phyloP scores from a whole-genome alignment of 352 stramenopile genomes.

The Pythium phragmitis region DNA sequence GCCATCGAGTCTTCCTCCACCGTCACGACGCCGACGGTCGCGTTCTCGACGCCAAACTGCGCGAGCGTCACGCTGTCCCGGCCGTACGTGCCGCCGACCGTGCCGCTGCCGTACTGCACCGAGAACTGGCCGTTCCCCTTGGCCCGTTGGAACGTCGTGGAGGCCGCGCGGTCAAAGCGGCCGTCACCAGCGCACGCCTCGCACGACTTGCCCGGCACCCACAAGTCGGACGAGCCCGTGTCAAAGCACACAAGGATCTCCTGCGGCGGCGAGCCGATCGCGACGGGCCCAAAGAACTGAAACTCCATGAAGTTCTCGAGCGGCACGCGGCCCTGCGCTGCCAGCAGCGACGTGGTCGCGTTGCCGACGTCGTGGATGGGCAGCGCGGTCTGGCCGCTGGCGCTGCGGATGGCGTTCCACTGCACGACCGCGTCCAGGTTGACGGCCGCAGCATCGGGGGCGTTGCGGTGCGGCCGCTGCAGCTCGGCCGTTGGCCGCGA shows the following conservation, averaged over 20 bases:
- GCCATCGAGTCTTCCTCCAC: slow-evolving; percentile 74
- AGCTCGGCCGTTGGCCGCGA: slow-evolving; percentile 31
- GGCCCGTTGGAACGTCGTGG: slow-evolving; percentile 41
- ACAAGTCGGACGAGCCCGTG: slow-evolving; percentile 80
- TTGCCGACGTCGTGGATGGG: slow-evolving; percentile 21
- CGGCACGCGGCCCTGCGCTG: slow-evolving; percentile 37
- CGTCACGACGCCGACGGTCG: slow-evolving; percentile 60
- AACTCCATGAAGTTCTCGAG: slow-evolving; percentile 86
- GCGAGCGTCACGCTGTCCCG: slow-evolving; percentile 54
- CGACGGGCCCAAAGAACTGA: slow-evolving; percentile 74
- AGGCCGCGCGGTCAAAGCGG: slow-evolving; percentile 52
- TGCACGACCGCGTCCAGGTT: slow-evolving; percentile 21
- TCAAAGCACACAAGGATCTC: slow-evolving; percentile 79
- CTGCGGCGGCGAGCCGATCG: slow-evolving; percentile 65
- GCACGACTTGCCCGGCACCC: slow-evolving; percentile 61
- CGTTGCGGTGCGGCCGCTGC: slow-evolving; percentile 35
- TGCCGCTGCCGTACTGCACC: slow-evolving; percentile 75
- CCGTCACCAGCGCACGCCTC: slow-evolving; percentile 50
- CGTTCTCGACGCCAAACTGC: slow-evolving; percentile 42
- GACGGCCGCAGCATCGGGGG: neutral
- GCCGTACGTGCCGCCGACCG: slow-evolving; percentile 62
- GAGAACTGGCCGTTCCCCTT: slow-evolving; percentile 46
- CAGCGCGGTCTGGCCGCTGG: slow-evolving; percentile 4
- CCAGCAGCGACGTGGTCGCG: slow-evolving; percentile 29
- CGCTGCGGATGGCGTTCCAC: slow-evolving; percentile 26